Percentiles rank a stretch among this genome's conserved stretches.
These are phyloP conservation scores for Beta macrorhiza DNA, from an alignment of 179 eudicot species.

Conservation along the genomic window DNA sequence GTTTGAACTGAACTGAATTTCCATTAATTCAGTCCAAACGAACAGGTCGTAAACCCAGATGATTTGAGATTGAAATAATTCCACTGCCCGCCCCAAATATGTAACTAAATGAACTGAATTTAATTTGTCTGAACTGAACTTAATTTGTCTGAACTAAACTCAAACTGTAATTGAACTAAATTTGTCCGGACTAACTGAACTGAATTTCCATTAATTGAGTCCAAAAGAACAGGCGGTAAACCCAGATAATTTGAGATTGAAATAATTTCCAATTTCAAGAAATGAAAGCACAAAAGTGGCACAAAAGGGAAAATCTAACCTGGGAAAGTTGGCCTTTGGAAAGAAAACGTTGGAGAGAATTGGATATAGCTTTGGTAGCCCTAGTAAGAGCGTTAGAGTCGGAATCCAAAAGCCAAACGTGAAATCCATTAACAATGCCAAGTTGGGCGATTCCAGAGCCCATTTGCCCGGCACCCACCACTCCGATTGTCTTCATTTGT, in stretches of 20 bases:
- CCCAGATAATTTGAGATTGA: background rate
- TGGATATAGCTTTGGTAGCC: constrained; percentile 45
- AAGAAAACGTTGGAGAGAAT: constrained; percentile 49
- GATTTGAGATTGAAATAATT: no score
- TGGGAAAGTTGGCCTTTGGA: constrained; percentile 60
- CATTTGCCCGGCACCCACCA: constrained; percentile 91
- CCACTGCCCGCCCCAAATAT: no score
- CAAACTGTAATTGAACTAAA: no score
- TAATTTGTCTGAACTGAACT: no score
- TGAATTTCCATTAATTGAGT: background rate
- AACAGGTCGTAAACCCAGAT: no score
- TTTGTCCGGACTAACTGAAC: no score
- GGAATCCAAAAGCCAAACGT: constrained; percentile 63
- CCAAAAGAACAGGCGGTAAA: no score
- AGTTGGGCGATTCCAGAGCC: constrained; percentile 90
- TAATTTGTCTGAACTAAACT: no score
- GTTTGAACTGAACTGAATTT: no score
- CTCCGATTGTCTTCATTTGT: constrained; percentile 41
- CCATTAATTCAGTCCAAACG: no score
- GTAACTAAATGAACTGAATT: no score
- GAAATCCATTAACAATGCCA: constrained; percentile 55
- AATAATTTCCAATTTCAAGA: background rate
- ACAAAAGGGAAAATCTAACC: constrained; percentile 36
- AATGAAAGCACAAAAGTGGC: background rate
- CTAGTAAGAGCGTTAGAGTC: constrained; percentile 54